Evolutionary conservation across 306 rosid genomes (phyloP), one percentile per base, ranked within the genome.

Genomic region (Pachyrhizus erosus): DNA sequence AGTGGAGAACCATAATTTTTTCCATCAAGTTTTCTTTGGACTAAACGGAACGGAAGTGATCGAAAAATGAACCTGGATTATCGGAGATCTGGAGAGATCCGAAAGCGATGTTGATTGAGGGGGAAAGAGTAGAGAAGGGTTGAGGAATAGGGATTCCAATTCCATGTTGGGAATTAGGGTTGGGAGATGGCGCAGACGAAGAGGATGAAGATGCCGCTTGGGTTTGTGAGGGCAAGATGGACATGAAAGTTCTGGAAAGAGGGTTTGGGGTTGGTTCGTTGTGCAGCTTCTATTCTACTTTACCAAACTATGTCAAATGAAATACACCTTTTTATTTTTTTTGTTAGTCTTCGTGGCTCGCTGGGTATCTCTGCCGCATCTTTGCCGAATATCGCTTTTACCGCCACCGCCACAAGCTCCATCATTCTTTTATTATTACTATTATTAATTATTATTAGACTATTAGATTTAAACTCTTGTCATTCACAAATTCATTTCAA

Each of bases 221-320:
- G 86, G 90, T 37, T 82, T 89, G 87, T 62, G 88, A 83, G 84
- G 98, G 98, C 97, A 87, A 91, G 98, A 96, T 96, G 98, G 99
- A 93, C 99, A 96, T 96, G 94, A 95, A 95, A 95, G 70, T 80
- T 75, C 84, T 66, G 84, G 85, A 52, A 80, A 60, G 54, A 10
- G 72, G 77, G 78, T 78, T 83, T 55, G 62, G 68, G 34, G 57
- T 54, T 66, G 71, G 78, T 70, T 77, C 40, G 68, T 42, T 21
- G 14, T 64, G 40, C 42, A 42, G 76, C 77, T 55, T 64, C 58
- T 75, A 65, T 24, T 58, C 78, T 62, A 74, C 70, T 82, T 78
- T 42, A 26, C 42, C 76, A 62, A 84, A 77, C 43, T 24, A 2
- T 7, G 21, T 4, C 1, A 48, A 18, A 4, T 15, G 31, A 15